Conservation (phyloP, 140 eudicot species). For the Flaveria floridana region DNA sequence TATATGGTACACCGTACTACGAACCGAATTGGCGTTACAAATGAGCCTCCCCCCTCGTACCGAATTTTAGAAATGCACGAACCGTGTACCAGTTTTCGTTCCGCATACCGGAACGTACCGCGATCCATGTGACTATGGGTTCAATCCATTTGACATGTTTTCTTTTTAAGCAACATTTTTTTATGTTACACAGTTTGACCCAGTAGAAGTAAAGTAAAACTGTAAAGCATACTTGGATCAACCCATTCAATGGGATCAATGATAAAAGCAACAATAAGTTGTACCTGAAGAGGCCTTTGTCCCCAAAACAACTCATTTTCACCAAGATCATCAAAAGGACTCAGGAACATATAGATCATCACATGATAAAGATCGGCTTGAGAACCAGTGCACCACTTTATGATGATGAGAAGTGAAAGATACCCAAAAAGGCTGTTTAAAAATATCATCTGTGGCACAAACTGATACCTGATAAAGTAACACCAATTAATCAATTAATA, state of each 20-base stretch:
- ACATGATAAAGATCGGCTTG: constrained; percentile 97
- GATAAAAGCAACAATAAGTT: constrained; percentile 16
- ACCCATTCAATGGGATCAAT: background rate
- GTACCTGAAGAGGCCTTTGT: constrained; percentile 87
- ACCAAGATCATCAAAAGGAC: constrained; percentile 92
- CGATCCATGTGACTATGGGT: too few relatives aligned
- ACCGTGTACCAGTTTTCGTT: too few relatives aligned
- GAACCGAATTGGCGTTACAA: too few relatives aligned
- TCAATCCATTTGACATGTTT: constrained; percentile 5
- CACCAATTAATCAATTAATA: constrained; percentile 5
- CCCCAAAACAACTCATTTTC: constrained; percentile 96
- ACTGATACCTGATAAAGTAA: constrained; percentile 69
- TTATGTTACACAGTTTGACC: background rate
- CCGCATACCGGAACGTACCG: too few relatives aligned
- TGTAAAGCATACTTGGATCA: background rate
- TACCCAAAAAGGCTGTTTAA: constrained; percentile 98
- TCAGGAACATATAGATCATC: constrained; percentile 95
- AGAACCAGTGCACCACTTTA: constrained; percentile 98
- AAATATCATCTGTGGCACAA: constrained; percentile 93
- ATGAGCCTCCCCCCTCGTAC: too few relatives aligned
- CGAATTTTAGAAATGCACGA: too few relatives aligned
- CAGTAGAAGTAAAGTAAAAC: background rate
- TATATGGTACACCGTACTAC: too few relatives aligned
- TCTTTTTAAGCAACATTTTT: background rate
- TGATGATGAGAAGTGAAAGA: constrained; percentile 81